Percentiles rank a stretch among this genome's conserved stretches.
phyloP scores from a whole-genome alignment of 176 grass and related monocot species.

The Poa annua region DNA sequence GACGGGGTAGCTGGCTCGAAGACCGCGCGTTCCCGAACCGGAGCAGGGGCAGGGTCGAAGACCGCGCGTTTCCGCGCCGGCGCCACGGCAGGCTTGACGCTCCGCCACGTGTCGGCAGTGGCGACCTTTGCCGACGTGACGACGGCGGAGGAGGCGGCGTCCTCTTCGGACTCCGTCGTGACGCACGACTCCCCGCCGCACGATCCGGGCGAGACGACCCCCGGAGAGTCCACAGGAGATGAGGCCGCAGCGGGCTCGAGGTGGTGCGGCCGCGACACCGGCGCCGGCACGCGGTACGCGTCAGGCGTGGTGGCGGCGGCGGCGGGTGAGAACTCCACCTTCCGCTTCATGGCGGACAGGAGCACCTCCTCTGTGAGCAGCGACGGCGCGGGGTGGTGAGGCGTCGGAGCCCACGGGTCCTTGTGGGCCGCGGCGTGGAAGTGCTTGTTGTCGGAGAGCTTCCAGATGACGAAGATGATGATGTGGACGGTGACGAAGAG shows the following conservation, averaged over 20 bases:
- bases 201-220: conserved; percentile 24
- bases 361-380: not conserved
- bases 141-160: conserved; percentile 15
- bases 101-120: not conserved
- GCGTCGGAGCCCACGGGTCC: conserved; percentile 15
- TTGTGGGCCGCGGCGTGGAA: conserved; percentile 31
- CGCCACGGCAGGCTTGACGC: conserved; percentile 13
- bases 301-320: not conserved
- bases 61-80: not conserved
- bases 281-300: not conserved
- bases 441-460: conserved; percentile 84
- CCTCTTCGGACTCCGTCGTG: conserved; percentile 61
- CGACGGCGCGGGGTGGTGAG: not conserved
- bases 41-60: not conserved
- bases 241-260: not conserved
- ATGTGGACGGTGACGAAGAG: conserved; percentile 89
- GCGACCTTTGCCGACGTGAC: conserved; percentile 23
- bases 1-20: not conserved
- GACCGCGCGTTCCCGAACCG: not conserved
- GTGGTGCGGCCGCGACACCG: not conserved
- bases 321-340: not conserved
- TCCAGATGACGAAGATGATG: conserved; percentile 98
- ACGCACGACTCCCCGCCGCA: conserved; percentile 62
- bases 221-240: not conserved
- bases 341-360: not conserved